Conservation (phyloP, 129 eudicot genomes). For the Kitagawia praeruptora region DNA sequence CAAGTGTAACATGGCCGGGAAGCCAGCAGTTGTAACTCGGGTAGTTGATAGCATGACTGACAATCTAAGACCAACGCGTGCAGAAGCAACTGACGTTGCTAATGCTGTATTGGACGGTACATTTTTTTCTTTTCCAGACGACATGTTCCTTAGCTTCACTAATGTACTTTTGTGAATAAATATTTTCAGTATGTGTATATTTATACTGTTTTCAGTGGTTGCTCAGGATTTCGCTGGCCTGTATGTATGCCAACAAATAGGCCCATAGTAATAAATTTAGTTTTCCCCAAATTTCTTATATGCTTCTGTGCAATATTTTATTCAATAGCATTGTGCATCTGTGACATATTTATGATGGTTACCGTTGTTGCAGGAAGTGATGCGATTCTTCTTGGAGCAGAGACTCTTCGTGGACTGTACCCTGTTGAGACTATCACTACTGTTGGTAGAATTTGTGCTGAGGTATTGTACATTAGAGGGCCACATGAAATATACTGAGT, state of each 20-base stretch:
- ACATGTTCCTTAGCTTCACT: not conserved
- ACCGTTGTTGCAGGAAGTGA: slow-evolving; percentile 49
- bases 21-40: slow-evolving; percentile 73
- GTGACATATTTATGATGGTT: not conserved
- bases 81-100: slow-evolving; percentile 83
- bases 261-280: not conserved
- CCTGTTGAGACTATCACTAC: slow-evolving; percentile 56
- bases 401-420: slow-evolving; percentile 63
- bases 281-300: not conserved
- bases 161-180: not conserved
- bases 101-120: slow-evolving; percentile 71
- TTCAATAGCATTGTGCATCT: not conserved
- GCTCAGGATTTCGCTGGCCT: not conserved
- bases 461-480: slow-evolving; percentile 28
- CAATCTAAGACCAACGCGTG: slow-evolving; percentile 72
- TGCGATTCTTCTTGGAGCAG: slow-evolving; percentile 83
- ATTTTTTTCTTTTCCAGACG: not conserved
- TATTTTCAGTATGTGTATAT: not conserved
- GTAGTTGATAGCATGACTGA: slow-evolving; percentile 83
- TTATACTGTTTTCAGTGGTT: not conserved
- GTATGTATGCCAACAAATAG: not conserved
- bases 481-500: not conserved
- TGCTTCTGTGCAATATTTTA: not conserved
- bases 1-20: slow-evolving; percentile 81
- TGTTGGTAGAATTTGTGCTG: slow-evolving; percentile 61